Percentiles rank a stretch among this genome's conserved stretches.
phyloP scores from a whole-genome alignment of 2,329 filamentous ascomycete genomes.

The Arthrocladium fulminans region DNA sequence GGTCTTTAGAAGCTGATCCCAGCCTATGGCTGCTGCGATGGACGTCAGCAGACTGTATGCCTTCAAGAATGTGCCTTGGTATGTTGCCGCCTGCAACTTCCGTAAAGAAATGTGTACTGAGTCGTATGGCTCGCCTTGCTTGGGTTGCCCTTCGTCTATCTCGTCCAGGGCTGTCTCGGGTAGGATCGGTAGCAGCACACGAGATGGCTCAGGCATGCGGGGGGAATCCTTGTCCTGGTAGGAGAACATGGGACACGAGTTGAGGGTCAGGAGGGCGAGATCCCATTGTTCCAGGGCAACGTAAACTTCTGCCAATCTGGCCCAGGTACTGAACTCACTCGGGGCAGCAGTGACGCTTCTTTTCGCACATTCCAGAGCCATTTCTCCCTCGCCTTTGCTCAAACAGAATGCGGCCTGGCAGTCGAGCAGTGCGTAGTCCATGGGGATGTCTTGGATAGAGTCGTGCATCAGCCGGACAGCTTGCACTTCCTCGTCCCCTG shows the following conservation, averaged over 20 bases:
- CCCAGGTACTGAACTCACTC: slow-evolving; percentile 96
- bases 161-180: slow-evolving; percentile 87
- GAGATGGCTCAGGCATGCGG: slow-evolving; percentile 83
- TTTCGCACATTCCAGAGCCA: slow-evolving; percentile 89
- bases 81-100: slow-evolving; percentile 76
- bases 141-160: slow-evolving; percentile 76
- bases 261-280: slow-evolving; percentile 84
- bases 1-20: slow-evolving; percentile 91
- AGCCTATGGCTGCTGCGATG: slow-evolving; percentile 92
- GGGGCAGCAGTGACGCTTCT: slow-evolving; percentile 89
- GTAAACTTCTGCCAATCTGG: slow-evolving; percentile 84
- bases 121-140: slow-evolving; percentile 67
- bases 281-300: slow-evolving; percentile 94
- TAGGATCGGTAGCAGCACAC: slow-evolving; percentile 77
- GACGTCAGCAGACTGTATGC: slow-evolving; percentile 91
- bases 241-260: slow-evolving; percentile 99
- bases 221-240: slow-evolving; percentile 98
- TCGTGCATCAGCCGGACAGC: slow-evolving; percentile 82
- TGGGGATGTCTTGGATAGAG: slow-evolving; percentile 79
- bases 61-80: slow-evolving; percentile 91
- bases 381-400: slow-evolving; percentile 74
- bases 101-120: slow-evolving; percentile 79
- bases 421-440: slow-evolving; percentile 96
- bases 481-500: slow-evolving; percentile 95
- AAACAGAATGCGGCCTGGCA: slow-evolving; percentile 88